A percentile compares a stretch with the other conserved stretches of the same genome.
Conservation (phyloP, 1,139 yeast species). For the Sugiyamaella novakii region DNA sequence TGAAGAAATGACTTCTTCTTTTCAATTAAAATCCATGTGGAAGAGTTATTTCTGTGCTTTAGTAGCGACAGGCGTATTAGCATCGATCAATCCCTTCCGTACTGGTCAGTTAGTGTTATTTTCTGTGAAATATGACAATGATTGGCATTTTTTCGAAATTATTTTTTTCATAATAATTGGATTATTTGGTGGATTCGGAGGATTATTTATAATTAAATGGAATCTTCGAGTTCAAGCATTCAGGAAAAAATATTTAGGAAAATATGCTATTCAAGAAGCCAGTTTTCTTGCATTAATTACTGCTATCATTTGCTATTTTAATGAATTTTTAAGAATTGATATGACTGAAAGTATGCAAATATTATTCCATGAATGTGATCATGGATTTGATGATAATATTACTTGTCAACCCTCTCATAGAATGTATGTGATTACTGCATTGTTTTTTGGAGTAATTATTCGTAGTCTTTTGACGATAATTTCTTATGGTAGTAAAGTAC, state of each 20-base stretch:
- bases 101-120: conserved; percentile 93
- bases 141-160: conserved; percentile 86
- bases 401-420: conserved; percentile 35
- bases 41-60: conserved; percentile 89
- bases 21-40: conserved; percentile 82
- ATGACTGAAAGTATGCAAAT: conserved; percentile 96
- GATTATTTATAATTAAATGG: conserved; percentile 75
- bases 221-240: conserved; percentile 79
- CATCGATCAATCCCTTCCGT: conserved; percentile 80
- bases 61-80: conserved; percentile 77
- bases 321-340: conserved; percentile 75
- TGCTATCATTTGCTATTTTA: conserved; percentile 77
- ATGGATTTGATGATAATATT: conserved; percentile 28
- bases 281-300: conserved; percentile 66
- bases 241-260: conserved; percentile 66
- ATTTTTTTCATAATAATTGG: conserved; percentile 81
- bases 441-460: conserved; percentile 70
- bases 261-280: conserved; percentile 70
- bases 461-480: conserved; percentile 73
- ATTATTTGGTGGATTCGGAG: conserved; percentile 88
- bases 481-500: conserved; percentile 90
- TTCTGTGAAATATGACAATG: conserved; percentile 79
- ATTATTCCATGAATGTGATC: conserved; percentile 76
- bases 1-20: conserved; percentile 73
- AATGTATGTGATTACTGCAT: conserved; percentile 47